Base-by-base conservation (phyloP, 1,139 yeast genomes). In the Yamadazyma dushanensis region DNA sequence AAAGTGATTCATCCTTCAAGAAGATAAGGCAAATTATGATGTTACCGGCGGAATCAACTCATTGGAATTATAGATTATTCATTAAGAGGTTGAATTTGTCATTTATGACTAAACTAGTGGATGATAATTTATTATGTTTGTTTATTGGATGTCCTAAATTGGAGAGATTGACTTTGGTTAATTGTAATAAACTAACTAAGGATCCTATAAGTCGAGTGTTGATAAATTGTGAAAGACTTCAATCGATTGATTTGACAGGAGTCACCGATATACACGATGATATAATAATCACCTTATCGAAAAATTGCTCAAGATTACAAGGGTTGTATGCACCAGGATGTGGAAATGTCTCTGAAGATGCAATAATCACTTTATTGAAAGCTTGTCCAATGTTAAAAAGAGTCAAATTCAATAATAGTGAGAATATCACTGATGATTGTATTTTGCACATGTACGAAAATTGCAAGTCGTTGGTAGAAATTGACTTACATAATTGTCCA, bases 261-360 rank as follows among this genome's bases (percentile, higher is more conserved):
- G 83, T 88, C n/a, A 73, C 72, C 28, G 78, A 74, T 45, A 66
- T 70, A 35, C 76, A 70, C 42, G 96, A 90, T 62, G 79, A 74
- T 34, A 79, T 89, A 7, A 76, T 89, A 40, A 49, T 64, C 30
- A 79, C 86, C n/a, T 66, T 90, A 47, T 90, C 96, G 1, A 55
- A 58, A 10, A 73, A 78, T 53, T 89, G 97, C 57, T 75, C 76
- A 25, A 66, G 92, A 35, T 68, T 92, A 33, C 97, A 92, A 61
- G 97, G 97, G 1, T 67, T 90, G 32, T 90, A 90, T 54, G 95
- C 95, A 0, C 90, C 96, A 1, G 87, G 87, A 3, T 89, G 97
- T 44, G 78, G 77, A 19, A 63, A 67, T 18, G 81, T 92, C 3
- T 70, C 84, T 3, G 87, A 86, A 49, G 63, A 54, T 5, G 84